Evolutionary conservation across 805 yeast species (phyloP).

Genomic region (Metschnikowia amazonensis): DNA sequence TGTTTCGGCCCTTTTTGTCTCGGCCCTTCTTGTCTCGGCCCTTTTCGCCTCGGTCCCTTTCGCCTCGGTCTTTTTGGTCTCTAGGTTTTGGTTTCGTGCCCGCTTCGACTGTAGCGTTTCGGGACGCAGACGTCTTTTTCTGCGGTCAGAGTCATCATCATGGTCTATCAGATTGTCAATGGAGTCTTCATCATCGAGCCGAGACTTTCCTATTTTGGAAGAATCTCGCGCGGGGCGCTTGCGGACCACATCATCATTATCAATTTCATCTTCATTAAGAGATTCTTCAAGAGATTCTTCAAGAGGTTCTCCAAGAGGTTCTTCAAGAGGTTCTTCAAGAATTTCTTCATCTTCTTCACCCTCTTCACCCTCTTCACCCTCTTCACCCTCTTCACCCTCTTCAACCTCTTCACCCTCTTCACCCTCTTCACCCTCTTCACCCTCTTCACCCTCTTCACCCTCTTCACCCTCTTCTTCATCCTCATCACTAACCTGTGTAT

Average conservation of each 20-base stretch:
- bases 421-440: too few species aligned
- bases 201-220: not conserved
- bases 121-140: not conserved
- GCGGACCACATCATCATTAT: not conserved
- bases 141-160: not conserved
- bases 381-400: too few species aligned
- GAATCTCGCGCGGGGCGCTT: not conserved
- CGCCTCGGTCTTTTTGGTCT: too few species aligned
- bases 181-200: not conserved
- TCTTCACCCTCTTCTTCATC: slow-evolving; percentile 8
- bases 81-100: not conserved
- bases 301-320: too few species aligned
- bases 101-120: slow-evolving; percentile 5
- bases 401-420: too few species aligned
- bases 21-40: not conserved
- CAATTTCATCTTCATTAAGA: not conserved
- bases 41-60: too few species aligned
- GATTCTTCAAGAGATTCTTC: too few species aligned
- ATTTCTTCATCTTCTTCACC: too few species aligned
- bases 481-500: slow-evolving; percentile 8
- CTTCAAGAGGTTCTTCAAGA: too few species aligned
- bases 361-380: too few species aligned
- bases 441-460: slow-evolving; percentile 15
- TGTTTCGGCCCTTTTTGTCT: not conserved
- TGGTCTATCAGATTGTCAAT: not conserved